Evolutionary conservation across 2,329 filamentous ascomycete genomes (phyloP).

Genomic region (Cercospora sp.): DNA sequence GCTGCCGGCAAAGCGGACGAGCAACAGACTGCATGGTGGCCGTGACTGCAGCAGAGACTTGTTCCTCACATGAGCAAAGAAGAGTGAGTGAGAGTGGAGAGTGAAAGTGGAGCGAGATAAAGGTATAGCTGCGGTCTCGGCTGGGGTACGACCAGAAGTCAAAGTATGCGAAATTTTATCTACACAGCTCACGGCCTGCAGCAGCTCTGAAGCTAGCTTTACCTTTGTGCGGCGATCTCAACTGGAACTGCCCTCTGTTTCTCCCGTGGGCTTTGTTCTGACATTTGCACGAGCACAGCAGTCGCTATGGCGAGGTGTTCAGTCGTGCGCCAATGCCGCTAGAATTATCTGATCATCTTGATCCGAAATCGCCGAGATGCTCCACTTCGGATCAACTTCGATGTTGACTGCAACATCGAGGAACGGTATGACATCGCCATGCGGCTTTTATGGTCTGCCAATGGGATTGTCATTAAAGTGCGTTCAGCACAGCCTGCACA

Average conservation of each 20-base stretch:
- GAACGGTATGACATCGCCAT: background rate
- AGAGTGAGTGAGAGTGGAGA: background rate
- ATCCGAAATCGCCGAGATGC: conserved; percentile 10
- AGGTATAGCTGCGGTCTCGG: background rate
- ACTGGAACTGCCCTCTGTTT: background rate
- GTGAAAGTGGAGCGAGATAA: background rate
- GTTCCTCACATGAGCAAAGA: conserved; percentile 9
- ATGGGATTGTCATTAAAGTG: background rate
- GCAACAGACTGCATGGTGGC: conserved; percentile 20
- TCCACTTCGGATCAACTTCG: background rate
- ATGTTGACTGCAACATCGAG: background rate
- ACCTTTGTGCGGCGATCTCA: background rate
- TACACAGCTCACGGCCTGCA: background rate
- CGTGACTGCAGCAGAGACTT: conserved; percentile 5
- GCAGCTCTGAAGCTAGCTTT: background rate
- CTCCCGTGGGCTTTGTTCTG: no score
- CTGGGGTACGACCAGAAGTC: conserved; percentile 1
- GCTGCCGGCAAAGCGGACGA: conserved; percentile 23
- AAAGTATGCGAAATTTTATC: conserved; percentile 9
- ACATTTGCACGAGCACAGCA: background rate
- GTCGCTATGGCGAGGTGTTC: background rate
- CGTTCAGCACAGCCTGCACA: conserved; percentile 76
- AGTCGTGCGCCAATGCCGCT: conserved; percentile 4
- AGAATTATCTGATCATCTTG: conserved; percentile 4
- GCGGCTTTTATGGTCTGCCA: background rate